Percentiles rank a stretch among this genome's conserved stretches.
These are phyloP conservation scores for Limonium bicolor DNA, from an alignment of 148 eudicot species.

Conservation along the genomic window DNA sequence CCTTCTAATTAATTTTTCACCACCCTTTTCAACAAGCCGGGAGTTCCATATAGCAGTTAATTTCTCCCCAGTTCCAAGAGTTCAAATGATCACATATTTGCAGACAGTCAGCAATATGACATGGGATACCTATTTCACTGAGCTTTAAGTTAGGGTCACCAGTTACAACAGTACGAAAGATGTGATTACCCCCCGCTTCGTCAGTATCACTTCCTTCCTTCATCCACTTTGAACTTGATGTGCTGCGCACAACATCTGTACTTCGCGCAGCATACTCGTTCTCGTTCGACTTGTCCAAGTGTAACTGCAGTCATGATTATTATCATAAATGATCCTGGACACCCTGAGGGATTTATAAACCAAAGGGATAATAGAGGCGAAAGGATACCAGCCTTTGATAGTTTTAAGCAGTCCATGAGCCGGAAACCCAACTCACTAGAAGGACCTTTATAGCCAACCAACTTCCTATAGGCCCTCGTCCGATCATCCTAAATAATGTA, in stretches of 20 bases:
- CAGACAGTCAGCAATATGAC: constrained; percentile 58
- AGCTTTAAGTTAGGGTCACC: constrained; percentile 73
- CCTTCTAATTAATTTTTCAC: constrained; percentile 39
- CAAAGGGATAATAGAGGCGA: constrained; percentile 7
- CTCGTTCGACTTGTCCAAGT: constrained; percentile 42
- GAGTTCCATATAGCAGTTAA: constrained; percentile 33
- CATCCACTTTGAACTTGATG: constrained; percentile 61
- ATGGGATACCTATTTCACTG: constrained; percentile 67
- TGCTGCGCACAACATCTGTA: constrained; percentile 24
- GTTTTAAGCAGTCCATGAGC: constrained; percentile 63
- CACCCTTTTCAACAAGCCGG: constrained; percentile 46
- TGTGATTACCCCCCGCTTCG: constrained; percentile 59
- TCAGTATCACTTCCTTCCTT: constrained; percentile 74
- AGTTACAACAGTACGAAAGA: constrained; percentile 73
- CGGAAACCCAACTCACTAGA: constrained; percentile 70
- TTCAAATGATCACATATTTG: constrained; percentile 54
- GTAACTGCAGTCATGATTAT: constrained; percentile 36
- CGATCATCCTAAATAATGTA: constrained; percentile 52
- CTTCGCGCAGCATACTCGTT: constrained; percentile 13
- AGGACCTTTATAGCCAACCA: constrained; percentile 64
- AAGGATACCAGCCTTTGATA: constrained; percentile 52
- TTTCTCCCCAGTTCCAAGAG: constrained; percentile 52
- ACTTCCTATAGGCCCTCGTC: constrained; percentile 58
- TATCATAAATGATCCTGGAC: constrained; percentile 15
- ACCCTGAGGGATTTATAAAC: constrained; percentile 13